phyloP scores from a whole-genome alignment of 2,329 filamentous ascomycete species.

The Sporothrix inflata region DNA sequence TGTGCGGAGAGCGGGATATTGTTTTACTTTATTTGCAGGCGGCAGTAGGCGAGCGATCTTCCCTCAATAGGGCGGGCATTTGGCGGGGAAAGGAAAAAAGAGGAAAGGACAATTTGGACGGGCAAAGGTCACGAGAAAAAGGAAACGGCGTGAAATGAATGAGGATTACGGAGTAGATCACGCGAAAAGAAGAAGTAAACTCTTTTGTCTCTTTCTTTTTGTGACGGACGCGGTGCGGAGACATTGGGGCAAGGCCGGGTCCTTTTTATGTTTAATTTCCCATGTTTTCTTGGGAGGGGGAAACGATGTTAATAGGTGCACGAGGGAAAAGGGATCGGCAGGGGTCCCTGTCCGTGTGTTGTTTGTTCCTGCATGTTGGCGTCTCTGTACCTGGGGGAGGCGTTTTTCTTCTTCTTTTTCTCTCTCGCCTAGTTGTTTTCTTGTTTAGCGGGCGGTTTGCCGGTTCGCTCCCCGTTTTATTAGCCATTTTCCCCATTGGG shows the following conservation, averaged over 20 bases:
- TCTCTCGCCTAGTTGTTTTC: too few species aligned
- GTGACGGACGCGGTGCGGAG: conserved; percentile 1
- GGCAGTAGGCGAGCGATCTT: conserved; percentile 7
- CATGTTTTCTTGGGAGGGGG: not conserved
- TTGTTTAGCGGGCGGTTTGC: not conserved
- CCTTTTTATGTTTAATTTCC: conserved; percentile 17
- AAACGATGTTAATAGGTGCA: too few species aligned
- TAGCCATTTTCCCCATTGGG: not conserved
- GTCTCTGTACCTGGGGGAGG: not conserved
- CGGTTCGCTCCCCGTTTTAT: not conserved
- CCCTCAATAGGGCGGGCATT: not conserved
- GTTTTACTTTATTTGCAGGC: not conserved
- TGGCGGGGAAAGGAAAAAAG: not conserved
- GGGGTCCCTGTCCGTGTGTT: not conserved
- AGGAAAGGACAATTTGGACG: not conserved
- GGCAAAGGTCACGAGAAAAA: not conserved
- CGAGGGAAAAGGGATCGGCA: conserved; percentile 10
- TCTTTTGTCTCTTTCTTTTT: not conserved
- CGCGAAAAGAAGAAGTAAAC: not conserved
- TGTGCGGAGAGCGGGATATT: conserved; percentile 14
- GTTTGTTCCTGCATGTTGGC: not conserved
- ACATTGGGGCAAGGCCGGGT: not conserved
- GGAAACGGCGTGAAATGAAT: not conserved
- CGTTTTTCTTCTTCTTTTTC: not conserved
- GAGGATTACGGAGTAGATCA: not conserved